Conservation (phyloP, 768 basidiomycete genomes). For the Glaciozyma antarctica region DNA sequence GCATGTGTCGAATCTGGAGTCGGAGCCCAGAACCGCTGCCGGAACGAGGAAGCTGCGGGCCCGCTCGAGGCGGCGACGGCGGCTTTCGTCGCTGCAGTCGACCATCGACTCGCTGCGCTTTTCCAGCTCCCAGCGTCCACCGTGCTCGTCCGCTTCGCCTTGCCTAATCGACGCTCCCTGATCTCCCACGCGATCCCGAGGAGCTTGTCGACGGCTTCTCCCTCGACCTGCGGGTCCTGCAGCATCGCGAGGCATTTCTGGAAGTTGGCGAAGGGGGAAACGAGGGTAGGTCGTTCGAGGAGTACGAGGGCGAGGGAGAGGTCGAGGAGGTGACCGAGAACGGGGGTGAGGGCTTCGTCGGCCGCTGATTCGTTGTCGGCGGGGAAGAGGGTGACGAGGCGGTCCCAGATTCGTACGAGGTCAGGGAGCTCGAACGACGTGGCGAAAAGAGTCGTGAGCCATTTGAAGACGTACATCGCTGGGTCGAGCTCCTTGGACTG, state of each 20-base stretch:
- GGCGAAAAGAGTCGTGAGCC: constrained; percentile 27
- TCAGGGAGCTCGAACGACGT: constrained; percentile 26
- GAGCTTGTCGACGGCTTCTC: constrained; percentile 19
- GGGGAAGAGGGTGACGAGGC: constrained; percentile 23
- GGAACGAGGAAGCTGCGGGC: background rate
- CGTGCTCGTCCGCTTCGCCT: background rate
- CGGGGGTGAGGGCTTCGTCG: constrained; percentile 18
- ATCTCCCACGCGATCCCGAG: constrained; percentile 23
- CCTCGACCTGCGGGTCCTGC: constrained; percentile 14
- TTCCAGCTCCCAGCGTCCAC: background rate
- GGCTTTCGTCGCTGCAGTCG: background rate
- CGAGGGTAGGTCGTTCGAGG: constrained; percentile 7
- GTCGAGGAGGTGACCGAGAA: constrained; percentile 28
- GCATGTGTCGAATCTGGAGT: background rate
- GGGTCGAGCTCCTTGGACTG: constrained; percentile 20
- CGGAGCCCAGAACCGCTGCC: background rate
- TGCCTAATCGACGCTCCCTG: constrained; percentile 21
- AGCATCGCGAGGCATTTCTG: constrained; percentile 13
- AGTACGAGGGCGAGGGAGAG: constrained; percentile 22
- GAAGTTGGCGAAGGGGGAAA: constrained; percentile 20
- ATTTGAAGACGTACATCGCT: constrained; percentile 14
- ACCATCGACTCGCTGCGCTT: background rate
- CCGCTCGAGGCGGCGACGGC: background rate
- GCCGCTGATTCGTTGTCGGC: background rate
- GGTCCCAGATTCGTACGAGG: constrained; percentile 27